Conservation (phyloP, 2,329 filamentous ascomycete genomes). For the Falciphora oryzae region DNA sequence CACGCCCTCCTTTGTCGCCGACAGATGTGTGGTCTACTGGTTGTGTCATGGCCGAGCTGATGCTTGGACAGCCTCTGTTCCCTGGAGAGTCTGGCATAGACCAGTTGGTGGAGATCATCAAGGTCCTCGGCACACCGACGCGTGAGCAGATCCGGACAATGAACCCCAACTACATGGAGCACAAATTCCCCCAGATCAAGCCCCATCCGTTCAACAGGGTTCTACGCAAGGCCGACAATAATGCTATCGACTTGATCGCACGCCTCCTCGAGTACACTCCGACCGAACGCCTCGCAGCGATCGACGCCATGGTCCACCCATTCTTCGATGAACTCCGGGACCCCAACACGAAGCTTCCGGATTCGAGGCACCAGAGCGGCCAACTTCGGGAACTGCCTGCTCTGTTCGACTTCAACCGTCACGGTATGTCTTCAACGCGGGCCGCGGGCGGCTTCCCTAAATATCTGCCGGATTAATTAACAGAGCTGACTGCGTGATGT, state of each 20-base stretch:
- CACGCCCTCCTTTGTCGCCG: slow-evolving; percentile 13
- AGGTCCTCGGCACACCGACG: slow-evolving; percentile 93
- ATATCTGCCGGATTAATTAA: slow-evolving; percentile 12
- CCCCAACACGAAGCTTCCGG: slow-evolving; percentile 82
- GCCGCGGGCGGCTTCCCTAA: too few relatives aligned
- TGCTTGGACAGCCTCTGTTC: slow-evolving; percentile 97
- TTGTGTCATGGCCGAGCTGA: slow-evolving; percentile 98
- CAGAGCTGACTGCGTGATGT: slow-evolving; percentile 8
- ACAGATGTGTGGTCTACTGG: slow-evolving; percentile 98
- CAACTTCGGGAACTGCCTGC: slow-evolving; percentile 75
- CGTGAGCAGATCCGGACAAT: slow-evolving; percentile 98
- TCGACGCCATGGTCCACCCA: slow-evolving; percentile 96
- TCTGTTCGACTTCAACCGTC: slow-evolving; percentile 88
- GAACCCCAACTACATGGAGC: slow-evolving; percentile 99
- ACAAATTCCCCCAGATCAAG: slow-evolving; percentile 99
- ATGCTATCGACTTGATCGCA: slow-evolving; percentile 92
- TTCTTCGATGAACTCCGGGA: slow-evolving; percentile 98
- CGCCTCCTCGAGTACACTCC: slow-evolving; percentile 94
- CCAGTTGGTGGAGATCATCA: slow-evolving; percentile 98
- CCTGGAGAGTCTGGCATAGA: slow-evolving; percentile 98
- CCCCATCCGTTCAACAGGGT: slow-evolving; percentile 99
- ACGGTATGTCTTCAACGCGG: slow-evolving; percentile 59
- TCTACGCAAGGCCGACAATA: slow-evolving; percentile 90
- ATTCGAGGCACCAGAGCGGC: slow-evolving; percentile 84
- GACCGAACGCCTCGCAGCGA: slow-evolving; percentile 85